Evolutionary conservation across 345 rosid species (phyloP), one percentile per base, ranked within the genome.

Genomic region (Angophora floribunda): DNA sequence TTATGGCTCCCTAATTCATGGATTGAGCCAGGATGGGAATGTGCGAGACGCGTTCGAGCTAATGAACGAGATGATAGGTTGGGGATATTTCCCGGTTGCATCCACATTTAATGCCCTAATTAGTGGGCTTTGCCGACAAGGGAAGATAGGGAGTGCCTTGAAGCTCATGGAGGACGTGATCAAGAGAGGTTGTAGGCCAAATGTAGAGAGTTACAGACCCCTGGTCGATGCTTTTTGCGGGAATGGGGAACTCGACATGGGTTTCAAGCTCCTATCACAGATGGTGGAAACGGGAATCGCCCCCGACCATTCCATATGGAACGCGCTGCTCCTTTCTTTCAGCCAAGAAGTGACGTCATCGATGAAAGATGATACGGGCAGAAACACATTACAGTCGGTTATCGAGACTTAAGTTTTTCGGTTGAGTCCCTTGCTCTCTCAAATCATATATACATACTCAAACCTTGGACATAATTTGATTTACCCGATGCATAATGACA

Each of bases 111-210:
- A 94, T 89, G 93, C 91, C 87, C 85, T 97, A 86, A 91, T 96
- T 63, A 41, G 67, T 7, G 95, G 91, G 87, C 93, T 97, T 52
- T 97, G 96, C 90, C 89, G 78, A 91, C 94, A 93, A 86, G 99
- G 93, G 80, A 93, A 91, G 84, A 93, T 92, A 79, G 91, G 53
- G 87, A 94, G 89, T 53, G 96, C 95, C 51, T 63, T 95, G 88
- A 95, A 92, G 89, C 90, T 97, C 63, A 85, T 96, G 55, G 95
- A 94, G 86, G 97, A 96, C 90, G 92, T 95, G 93, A 93, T 90
- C 61, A 90, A 89, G 55, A 93, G 95, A 92, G 99, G 97, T 5
- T 94, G 94, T 11, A 16, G 87, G 30, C 94, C 93, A 30, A 92
- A 93, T 89, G 63, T 78, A 51, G 94, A 89, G 88, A 93, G 95